Percentiles rank a stretch among this genome's conserved stretches.
These are phyloP conservation scores for Nemophila menziesii DNA, from an alignment of 257 asterid genomes.

Conservation along the genomic window DNA sequence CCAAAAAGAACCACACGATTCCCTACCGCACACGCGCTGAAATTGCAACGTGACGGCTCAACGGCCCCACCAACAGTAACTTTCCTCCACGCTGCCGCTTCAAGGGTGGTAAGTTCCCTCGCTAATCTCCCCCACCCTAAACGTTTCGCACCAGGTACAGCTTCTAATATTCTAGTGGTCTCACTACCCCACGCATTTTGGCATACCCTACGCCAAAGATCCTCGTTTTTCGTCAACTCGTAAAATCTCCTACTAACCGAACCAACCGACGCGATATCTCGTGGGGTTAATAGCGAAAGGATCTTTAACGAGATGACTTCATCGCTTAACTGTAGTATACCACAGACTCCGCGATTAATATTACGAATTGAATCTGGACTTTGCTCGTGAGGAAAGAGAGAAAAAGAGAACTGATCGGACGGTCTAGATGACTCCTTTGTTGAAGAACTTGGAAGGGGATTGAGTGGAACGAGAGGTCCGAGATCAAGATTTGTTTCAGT, in stretches of 20 bases:
- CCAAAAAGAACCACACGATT: conserved; percentile 86
- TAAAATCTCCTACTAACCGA: conserved; percentile 65
- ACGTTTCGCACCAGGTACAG: conserved; percentile 72
- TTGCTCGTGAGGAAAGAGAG: conserved; percentile 27
- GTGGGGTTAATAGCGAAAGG: conserved; percentile 58
- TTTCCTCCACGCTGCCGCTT: conserved; percentile 90
- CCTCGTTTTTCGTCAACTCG: conserved; percentile 70
- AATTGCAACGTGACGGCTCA: conserved; percentile 94
- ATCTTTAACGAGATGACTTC: conserved; percentile 64
- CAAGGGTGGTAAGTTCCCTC: conserved; percentile 80
- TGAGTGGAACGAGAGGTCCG: no score
- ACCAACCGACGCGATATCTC: conserved; percentile 81
- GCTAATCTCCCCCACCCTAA: conserved; percentile 89
- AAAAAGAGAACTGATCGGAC: conserved; percentile 37
- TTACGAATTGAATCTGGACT: conserved; percentile 33
- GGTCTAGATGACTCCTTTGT: conserved; percentile 47
- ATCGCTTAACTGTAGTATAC: conserved; percentile 58
- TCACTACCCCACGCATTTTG: conserved; percentile 92
- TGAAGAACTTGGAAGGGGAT: conserved; percentile 65
- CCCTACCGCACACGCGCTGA: conserved; percentile 95
- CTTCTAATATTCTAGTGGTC: conserved; percentile 62
- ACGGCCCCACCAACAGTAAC: conserved; percentile 74
- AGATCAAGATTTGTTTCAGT: conserved; percentile 57
- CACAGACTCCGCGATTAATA: conserved; percentile 51
- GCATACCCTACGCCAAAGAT: conserved; percentile 80